Base-by-base conservation (phyloP, 441 rosid species). In the Geranium incanum region DNA sequence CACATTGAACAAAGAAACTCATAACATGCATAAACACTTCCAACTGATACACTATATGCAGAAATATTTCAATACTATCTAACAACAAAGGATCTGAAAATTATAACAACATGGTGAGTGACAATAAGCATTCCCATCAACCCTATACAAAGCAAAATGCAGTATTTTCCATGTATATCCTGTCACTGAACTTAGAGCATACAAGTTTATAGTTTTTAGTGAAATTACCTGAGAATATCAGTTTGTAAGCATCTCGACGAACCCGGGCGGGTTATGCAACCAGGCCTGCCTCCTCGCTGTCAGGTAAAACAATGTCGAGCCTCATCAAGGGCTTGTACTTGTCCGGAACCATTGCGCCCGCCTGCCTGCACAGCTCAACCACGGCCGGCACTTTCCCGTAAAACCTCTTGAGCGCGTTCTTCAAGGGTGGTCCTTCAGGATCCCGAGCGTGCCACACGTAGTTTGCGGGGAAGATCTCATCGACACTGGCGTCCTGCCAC, bases 251-350 rank as follows among this genome's bases (percentile, higher is more conserved):
- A 15, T 52, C 19, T 52, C 15, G 19, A 50, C 5, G 13, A 13
- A 50, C 15, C 0, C 15, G 15, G 13, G 60, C 15, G 3, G 13
- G 60, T 78, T 72, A 88, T 13, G 89, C 89, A 74, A 88, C 93
- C 57, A 81, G 75, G 33, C 69, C 48, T 36, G 78, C 85, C 79
- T 89, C 96, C 1, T 82, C 91, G 19, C 70, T 79, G 36, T 88
- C 93, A 0, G 93, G 96, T 33, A 89, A 71, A 73, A 89, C 78
- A 70, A 89, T 81, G 77, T 89, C 96, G 13, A 88, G 91, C 82
- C 96, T 88, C 96, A 89, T 89, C 91, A 83, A 85, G n/a, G 93
- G 87, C 72, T 80, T 89, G 76, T 86, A 88, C 70, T 74, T 82
- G 7, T 72, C 80, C 0, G 96, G 91, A 66, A 85, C 68, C 64